Base-by-base conservation (phyloP, 2,329 filamentous ascomycete genomes). In the Claviceps maximensis region DNA sequence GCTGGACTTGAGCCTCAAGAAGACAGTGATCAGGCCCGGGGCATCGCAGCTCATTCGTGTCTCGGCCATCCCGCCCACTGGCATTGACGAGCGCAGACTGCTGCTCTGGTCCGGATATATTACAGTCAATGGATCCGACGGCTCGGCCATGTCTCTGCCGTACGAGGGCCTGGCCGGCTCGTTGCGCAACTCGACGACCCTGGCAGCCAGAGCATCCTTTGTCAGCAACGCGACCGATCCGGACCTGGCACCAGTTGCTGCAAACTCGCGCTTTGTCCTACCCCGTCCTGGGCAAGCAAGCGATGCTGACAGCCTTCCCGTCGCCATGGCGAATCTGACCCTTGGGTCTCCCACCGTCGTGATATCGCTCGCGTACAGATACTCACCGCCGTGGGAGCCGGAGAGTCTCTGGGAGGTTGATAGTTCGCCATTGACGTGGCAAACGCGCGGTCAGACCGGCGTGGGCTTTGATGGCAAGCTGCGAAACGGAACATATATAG, bases 101-200 rank as follows among this genome's bases (percentile, higher is more conserved):
- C 70, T 70, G 6, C 63, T 74, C 9, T 74, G 73, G 61, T 68
- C 68, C 23, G 72, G 72, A 15, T 73, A 68, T 60, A 61, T 74
- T 49, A 61, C 67, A 12, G 58, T 74, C 49, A 67, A 65, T 38
- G 64, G 65, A 36, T 67, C 63, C 31, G 68, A 68, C 23, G 63
- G 62, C 17, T 63, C 67, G 9, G 55, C 59, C 7, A 60, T 70
- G 19, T 60, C 61, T 4, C 56, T 73, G 4, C 69, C 70, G 3
- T 73, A 73, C 57, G 60, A 67, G 17, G 70, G 69, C 17, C 58
- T 69, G 2, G 60, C 55, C 3, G 64, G 64, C 2, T 61, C 62
- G 45, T 52, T 61, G n/a, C 47, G 42, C 41, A 48, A 51, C 10
- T n/a, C 47, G 21, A 47, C n/a, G 29, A 31, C 33, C 21, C 36